Evolutionary conservation across 2,329 filamentous ascomycete species (phyloP).

Genomic region (Aureobasidium zeae): DNA sequence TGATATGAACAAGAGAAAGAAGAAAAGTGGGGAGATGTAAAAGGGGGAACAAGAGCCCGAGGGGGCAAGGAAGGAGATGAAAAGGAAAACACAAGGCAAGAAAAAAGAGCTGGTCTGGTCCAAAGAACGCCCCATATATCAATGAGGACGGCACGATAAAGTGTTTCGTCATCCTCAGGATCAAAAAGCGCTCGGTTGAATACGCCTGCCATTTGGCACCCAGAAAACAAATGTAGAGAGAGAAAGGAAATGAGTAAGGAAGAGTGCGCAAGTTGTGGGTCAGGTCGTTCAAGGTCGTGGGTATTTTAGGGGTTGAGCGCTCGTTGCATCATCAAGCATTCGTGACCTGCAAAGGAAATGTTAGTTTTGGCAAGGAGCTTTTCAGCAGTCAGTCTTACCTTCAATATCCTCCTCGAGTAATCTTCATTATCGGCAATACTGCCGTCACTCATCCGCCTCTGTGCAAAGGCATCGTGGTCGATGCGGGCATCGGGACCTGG

Average conservation of each 20-base stretch:
- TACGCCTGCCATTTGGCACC: slow-evolving; percentile 19
- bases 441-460: slow-evolving; percentile 80
- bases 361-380: slow-evolving; percentile 18
- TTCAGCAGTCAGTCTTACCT: slow-evolving; percentile 49
- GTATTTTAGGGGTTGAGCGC: slow-evolving; percentile 41
- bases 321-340: slow-evolving; percentile 17
- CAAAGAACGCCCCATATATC: no score
- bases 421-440: slow-evolving; percentile 97
- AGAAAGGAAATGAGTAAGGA: neutral
- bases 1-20: slow-evolving; percentile 11
- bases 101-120: no score
- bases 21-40: neutral
- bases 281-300: slow-evolving; percentile 43
- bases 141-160: slow-evolving; percentile 9
- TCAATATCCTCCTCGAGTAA: slow-evolving; percentile 89
- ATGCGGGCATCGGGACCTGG: slow-evolving; percentile 70
- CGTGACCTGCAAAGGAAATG: slow-evolving; percentile 16
- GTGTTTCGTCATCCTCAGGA: slow-evolving; percentile 19
- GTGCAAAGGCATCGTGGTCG: slow-evolving; percentile 71
- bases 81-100: slow-evolving; percentile 28
- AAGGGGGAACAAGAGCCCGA: slow-evolving; percentile 16
- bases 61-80: slow-evolving; percentile 18
- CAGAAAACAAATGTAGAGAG: slow-evolving; percentile 4
- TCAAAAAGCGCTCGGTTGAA: slow-evolving; percentile 28
- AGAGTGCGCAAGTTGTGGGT: slow-evolving; percentile 37